phyloP scores from a whole-genome alignment of 2,329 filamentous ascomycete genomes.

The Neofusicoccum laricinum region DNA sequence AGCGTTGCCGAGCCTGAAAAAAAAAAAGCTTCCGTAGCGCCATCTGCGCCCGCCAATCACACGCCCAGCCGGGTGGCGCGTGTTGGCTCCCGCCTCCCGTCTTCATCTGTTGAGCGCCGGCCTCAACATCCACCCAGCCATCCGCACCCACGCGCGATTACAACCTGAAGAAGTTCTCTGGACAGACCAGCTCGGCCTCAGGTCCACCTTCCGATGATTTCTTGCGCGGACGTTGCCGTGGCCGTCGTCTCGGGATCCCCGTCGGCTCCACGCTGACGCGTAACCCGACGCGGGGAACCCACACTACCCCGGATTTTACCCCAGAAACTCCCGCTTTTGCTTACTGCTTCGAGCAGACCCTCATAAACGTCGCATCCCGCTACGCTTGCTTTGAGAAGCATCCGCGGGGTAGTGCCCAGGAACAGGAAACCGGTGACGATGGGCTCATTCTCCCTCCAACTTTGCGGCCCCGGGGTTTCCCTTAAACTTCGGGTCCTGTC shows the following conservation, averaged over 20 bases:
- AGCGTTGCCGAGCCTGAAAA: too few relatives aligned
- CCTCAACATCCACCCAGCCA: too few relatives aligned
- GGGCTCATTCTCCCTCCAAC: neutral
- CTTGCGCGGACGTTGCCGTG: neutral
- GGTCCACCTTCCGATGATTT: neutral
- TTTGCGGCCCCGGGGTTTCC: neutral
- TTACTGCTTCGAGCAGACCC: neutral
- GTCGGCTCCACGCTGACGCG: conserved; percentile 12
- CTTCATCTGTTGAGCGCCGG: too few relatives aligned
- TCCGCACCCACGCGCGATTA: too few relatives aligned
- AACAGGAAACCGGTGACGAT: neutral
- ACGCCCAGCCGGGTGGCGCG: too few relatives aligned
- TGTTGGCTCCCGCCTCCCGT: too few relatives aligned
- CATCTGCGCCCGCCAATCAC: too few relatives aligned
- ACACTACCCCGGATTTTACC: conserved; percentile 6
- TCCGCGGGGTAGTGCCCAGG: neutral
- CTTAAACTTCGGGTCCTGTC: neutral
- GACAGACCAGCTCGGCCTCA: neutral
- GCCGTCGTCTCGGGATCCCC: neutral
- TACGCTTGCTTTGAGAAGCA: neutral
- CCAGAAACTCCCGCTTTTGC: neutral
- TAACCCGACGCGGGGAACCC: neutral
- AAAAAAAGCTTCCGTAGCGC: too few relatives aligned
- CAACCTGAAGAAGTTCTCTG: too few relatives aligned
- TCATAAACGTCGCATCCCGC: neutral